These are phyloP conservation scores for Coemansia sp. DNA, from an alignment of 192 early-diverging fungal genomes.

Conservation along the genomic window DNA sequence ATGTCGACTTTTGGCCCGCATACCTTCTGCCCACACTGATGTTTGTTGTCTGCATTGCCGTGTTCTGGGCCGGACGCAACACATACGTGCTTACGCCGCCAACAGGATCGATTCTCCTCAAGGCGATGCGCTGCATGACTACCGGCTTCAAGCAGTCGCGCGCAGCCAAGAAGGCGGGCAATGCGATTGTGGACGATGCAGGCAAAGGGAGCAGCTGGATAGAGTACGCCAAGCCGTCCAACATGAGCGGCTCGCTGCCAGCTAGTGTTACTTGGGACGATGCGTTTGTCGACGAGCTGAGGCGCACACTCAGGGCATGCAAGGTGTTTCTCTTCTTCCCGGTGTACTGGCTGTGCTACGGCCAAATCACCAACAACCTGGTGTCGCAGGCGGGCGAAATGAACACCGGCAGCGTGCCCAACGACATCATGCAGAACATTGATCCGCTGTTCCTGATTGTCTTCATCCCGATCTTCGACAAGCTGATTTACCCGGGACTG, in stretches of 20 bases:
- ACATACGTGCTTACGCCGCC: slow-evolving; percentile 50
- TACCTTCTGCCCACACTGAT: slow-evolving; percentile 56
- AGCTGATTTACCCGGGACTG: slow-evolving; percentile 61
- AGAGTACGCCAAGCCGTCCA: slow-evolving; percentile 33
- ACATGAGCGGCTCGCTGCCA: slow-evolving; percentile 9
- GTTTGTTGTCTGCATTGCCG: slow-evolving; percentile 50
- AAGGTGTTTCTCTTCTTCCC: slow-evolving; percentile 44
- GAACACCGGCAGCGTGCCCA: slow-evolving; percentile 58
- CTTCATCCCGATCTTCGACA: slow-evolving; percentile 71
- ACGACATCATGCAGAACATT: slow-evolving; percentile 70
- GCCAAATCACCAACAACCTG: slow-evolving; percentile 66
- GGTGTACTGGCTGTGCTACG: slow-evolving; percentile 53
- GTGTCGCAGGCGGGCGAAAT: slow-evolving; percentile 63
- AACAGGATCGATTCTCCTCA: slow-evolving; percentile 49
- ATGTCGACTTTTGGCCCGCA: slow-evolving; percentile 54
- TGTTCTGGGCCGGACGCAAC: slow-evolving; percentile 53
- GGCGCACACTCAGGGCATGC: slow-evolving; percentile 26
- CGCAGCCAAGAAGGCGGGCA: slow-evolving; percentile 11
- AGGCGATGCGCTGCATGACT: slow-evolving; percentile 6
- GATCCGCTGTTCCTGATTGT: slow-evolving; percentile 70
- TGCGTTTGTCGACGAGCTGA: slow-evolving; percentile 36
- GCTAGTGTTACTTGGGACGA: slow-evolving; percentile 16
- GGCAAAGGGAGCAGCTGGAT: slow-evolving; percentile 18
- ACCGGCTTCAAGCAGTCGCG: slow-evolving; percentile 33
- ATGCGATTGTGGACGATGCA: not conserved